A percentile compares a stretch with the other conserved stretches of the same genome.
Conservation (phyloP, 352 stramenopile genomes). For the Pythium sp. region DNA sequence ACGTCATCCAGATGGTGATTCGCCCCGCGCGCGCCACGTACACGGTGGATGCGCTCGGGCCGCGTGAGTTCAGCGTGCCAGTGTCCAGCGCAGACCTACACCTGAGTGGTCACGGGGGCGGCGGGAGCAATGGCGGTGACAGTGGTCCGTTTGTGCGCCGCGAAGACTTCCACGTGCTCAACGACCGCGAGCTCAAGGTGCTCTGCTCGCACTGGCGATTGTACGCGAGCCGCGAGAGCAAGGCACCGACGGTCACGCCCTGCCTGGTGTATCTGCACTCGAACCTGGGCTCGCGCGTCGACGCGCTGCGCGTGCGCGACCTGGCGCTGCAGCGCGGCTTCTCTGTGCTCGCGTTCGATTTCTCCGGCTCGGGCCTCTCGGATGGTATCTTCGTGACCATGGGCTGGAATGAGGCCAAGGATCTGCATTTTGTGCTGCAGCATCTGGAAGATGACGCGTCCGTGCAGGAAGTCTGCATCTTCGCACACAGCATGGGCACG, state of each 20-base stretch:
- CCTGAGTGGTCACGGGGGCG: conserved; percentile 9
- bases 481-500: conserved; percentile 81
- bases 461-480: conserved; percentile 64
- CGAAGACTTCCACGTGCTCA: conserved; percentile 59
- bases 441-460: conserved; percentile 43
- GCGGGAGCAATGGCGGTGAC: conserved; percentile 15
- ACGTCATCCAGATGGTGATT: conserved; percentile 75
- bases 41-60: conserved; percentile 43
- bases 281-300: conserved; percentile 76
- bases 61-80: conserved; percentile 39
- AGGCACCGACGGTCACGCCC: conserved; percentile 23
- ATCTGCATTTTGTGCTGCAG: conserved; percentile 71
- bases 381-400: conserved; percentile 86
- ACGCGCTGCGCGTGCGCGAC: conserved; percentile 66
- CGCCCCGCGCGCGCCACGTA: conserved; percentile 67
- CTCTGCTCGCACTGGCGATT: conserved; percentile 78
- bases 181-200: conserved; percentile 68
- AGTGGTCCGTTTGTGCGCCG: conserved; percentile 26
- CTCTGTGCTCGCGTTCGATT: conserved; percentile 83
- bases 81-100: not conserved
- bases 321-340: conserved; percentile 62
- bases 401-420: conserved; percentile 78
- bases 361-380: conserved; percentile 67
- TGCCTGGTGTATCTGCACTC: conserved; percentile 83
- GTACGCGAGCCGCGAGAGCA: conserved; percentile 25